Evolutionary conservation across 1,139 yeast species (phyloP).

Genomic region (Pichia norvegensis): DNA sequence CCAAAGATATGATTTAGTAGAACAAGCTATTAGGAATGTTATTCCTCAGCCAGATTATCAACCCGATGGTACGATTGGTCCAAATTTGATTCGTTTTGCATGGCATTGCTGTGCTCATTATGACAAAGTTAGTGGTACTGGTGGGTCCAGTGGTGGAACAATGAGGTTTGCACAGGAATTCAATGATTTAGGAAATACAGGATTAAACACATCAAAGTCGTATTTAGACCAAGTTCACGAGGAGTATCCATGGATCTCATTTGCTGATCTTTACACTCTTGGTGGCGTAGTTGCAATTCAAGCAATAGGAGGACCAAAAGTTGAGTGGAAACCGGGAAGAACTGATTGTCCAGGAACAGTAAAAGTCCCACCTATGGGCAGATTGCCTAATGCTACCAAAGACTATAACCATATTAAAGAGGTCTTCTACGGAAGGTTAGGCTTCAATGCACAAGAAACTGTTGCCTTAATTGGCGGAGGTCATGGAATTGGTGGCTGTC

Average conservation of each 20-base stretch:
- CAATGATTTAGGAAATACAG: constrained; percentile 49
- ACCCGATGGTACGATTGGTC: constrained; percentile 55
- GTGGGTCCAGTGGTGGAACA: constrained; percentile 65
- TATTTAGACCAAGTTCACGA: constrained; percentile 51
- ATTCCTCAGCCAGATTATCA: constrained; percentile 34
- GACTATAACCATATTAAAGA: constrained; percentile 47
- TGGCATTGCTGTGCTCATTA: constrained; percentile 72
- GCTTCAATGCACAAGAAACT: constrained; percentile 55
- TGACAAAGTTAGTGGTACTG: constrained; percentile 46
- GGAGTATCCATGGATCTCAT: constrained; percentile 50
- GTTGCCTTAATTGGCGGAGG: constrained; percentile 57
- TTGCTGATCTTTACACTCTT: constrained; percentile 61
- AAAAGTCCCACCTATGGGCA: constrained; percentile 55
- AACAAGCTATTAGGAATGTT: constrained; percentile 23
- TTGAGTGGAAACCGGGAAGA: constrained; percentile 56
- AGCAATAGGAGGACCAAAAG: constrained; percentile 52
- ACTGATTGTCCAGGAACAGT: constrained; percentile 45
- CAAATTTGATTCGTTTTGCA: constrained; percentile 53
- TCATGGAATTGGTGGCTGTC: constrained; percentile 60
- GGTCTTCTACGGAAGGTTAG: constrained; percentile 48
- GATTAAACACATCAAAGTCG: constrained; percentile 48
- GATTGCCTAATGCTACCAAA: constrained; percentile 51
- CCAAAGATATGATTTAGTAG: constrained; percentile 24
- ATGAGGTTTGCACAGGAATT: constrained; percentile 47
- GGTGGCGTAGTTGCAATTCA: constrained; percentile 58